Base-by-base conservation (phyloP, 495 filamentous ascomycete genomes). In the Neurospora africana region DNA sequence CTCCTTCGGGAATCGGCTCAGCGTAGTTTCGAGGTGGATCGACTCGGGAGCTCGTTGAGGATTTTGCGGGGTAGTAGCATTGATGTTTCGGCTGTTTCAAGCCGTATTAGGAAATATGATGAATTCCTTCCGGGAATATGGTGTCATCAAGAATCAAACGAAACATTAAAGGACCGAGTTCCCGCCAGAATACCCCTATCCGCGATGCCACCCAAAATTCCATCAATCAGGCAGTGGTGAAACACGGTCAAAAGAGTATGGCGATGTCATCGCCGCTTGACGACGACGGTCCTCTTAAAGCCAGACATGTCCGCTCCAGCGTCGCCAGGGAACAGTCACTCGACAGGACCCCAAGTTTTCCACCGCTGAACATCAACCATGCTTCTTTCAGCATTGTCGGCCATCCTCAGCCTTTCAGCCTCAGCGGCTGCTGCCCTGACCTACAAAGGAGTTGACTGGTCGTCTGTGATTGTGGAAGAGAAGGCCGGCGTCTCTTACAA, bases 401-500 rank as follows among this genome's bases (percentile, higher is more conserved):
- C 73, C 21, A 7, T 73, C 36, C 73, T 75, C 41, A 72, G 76
- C 69, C 47, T 79, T 23, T 71, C 75, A 17, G 69, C 68, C 27
- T 65, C 53, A 65, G 78, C 71, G 2, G 68, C 76, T 58, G 81
- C 88, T 17, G 84, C 84, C 27, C 84, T 93, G 11, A 85, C 85
- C 5, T 89, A 89, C 78, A 88, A 86, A 74, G 90, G 91, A 3
- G 89, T 90, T 2, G 91, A 93, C 78, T 92, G 91, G 85, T 92
- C 90, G 5, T 93, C 91, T 0, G 82, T 91, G 2, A 74, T 87
- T 4, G 79, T 93, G 4, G 87, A 91, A 74, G 91, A 93, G 78
- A 82, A 84, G 9, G 79, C 83, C 1, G 90, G 89, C 1, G 82
- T 87, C 67, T 81, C 81, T 0, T 93, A 90, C 81, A 90, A 87